Evolutionary conservation across 345 rosid genomes (phyloP).

Genomic region (Tarenaya hassleriana): DNA sequence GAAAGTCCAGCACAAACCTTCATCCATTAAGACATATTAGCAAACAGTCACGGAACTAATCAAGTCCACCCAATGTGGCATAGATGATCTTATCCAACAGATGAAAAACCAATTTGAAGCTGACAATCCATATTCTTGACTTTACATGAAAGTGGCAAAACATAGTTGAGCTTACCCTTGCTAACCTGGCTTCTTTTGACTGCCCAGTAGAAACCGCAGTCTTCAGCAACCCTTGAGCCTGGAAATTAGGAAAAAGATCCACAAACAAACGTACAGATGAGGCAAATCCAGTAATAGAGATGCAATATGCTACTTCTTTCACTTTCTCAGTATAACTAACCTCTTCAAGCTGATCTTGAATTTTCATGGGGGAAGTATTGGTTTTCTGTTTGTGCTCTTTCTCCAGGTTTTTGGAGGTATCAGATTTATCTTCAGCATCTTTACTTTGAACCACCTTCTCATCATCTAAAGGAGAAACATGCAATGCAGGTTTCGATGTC

Average conservation of each 20-base stretch:
- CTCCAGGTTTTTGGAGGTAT: slow-evolving; percentile 36
- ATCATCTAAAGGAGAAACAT: slow-evolving; percentile 31
- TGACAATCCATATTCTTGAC: not conserved
- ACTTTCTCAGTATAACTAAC: slow-evolving; percentile 30
- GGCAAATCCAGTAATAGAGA: slow-evolving; percentile 7
- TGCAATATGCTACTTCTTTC: slow-evolving; percentile 12
- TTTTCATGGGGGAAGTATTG: slow-evolving; percentile 37
- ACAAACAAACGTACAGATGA: slow-evolving; percentile 16
- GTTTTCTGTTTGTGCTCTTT: slow-evolving; percentile 33
- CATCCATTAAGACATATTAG: slow-evolving; percentile 16
- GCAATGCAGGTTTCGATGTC: slow-evolving; percentile 32
- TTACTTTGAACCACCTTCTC: slow-evolving; percentile 34
- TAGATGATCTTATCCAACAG: slow-evolving; percentile 5
- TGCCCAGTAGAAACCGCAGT: slow-evolving; percentile 76
- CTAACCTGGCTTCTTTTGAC: slow-evolving; percentile 97
- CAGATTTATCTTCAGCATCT: slow-evolving; percentile 37
- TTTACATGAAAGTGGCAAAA: slow-evolving; percentile 3
- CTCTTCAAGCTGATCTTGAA: slow-evolving; percentile 94
- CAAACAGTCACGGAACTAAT: slow-evolving; percentile 2
- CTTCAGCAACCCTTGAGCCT: slow-evolving; percentile 97
- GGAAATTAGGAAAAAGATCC: slow-evolving; percentile 29
- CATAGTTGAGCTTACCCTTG: slow-evolving; percentile 63
- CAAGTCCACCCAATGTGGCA: slow-evolving; percentile 3
- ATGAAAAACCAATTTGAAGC: slow-evolving; percentile 8
- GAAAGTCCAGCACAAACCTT: slow-evolving; percentile 97